Conservation (phyloP, 768 basidiomycete species). For the Kwoniella pini region DNA sequence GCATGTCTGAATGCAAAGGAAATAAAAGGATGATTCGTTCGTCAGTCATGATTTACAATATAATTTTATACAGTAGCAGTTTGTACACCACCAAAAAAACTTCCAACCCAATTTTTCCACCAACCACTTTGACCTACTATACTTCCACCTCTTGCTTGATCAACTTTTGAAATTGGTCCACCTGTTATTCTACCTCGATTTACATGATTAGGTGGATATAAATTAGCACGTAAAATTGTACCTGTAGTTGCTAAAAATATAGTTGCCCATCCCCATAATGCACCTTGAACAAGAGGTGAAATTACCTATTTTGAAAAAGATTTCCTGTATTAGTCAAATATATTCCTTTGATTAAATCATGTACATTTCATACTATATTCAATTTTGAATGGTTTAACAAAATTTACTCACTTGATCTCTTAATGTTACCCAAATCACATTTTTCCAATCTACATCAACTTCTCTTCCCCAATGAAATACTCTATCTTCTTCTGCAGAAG, state of each 20-base stretch:
- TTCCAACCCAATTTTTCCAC: constrained; percentile 50
- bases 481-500: constrained; percentile 38
- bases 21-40: no score
- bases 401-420: constrained; percentile 49
- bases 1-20: no score
- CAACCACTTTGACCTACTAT: constrained; percentile 44
- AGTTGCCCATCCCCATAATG: constrained; percentile 49
- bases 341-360: no score
- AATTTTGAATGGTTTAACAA: background rate
- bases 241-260: constrained; percentile 41
- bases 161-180: constrained; percentile 31
- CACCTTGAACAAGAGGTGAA: constrained; percentile 52
- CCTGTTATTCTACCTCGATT: constrained; percentile 41
- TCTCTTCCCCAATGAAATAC: constrained; percentile 53
- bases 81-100: constrained; percentile 49
- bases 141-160: constrained; percentile 33
- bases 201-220: constrained; percentile 47
- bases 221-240: constrained; percentile 25
- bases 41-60: background rate
- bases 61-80: constrained; percentile 33
- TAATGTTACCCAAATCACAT: constrained; percentile 48
- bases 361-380: no score
- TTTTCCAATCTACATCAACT: constrained; percentile 50
- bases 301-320: constrained; percentile 29
- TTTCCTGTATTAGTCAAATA: no score